Base-by-base conservation (phyloP, 768 basidiomycete species). In the Udeniomyces megalosporus region DNA sequence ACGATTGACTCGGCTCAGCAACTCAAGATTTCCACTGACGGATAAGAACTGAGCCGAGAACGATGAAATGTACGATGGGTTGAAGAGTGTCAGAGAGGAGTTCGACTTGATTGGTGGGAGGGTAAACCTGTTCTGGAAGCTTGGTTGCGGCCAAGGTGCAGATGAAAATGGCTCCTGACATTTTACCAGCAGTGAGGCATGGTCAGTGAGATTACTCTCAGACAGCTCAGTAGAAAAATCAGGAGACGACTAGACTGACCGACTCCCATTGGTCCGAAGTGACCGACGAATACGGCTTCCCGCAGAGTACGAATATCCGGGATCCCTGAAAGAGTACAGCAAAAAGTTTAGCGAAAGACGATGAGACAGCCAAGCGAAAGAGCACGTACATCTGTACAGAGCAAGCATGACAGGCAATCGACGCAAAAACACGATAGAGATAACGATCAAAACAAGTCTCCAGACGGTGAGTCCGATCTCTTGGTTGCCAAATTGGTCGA, bases 61-160 rank as follows among this genome's bases (percentile, higher is more conserved):
- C 95, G 82, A 97, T 83, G 74, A 95, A 96, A 1, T 86, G 84
- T 12, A 90, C 86, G 67, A 99, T 88, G 0, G 95, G 95, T 71
- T 92, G 86, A 60, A 97, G 91, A 4, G 82, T 77, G 14, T 82
- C 77, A 1, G 81, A 78, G 17, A 99, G 77, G 15, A 84, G 72
- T 59, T 85, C 80, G 10, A 80, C 76, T 70, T 86, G 83, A 20
- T 76, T 76, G 34, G 75, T 74, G 0, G 83, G 80, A 5, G 80
- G 77, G 58, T 74, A 70, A 2, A 75, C 45, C 0, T 70, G 71
- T 47, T 69, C 68, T 15, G 71, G 74, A 10, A 75, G 61, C 51
- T 71, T 70, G n/a, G 56, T 66, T 17, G 67, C 60, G 6, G 74
- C 74, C n/a, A 74, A 67, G 8, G 75, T 75, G 2, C 73, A 72